Evolutionary conservation across 768 basidiomycete genomes (phyloP), one percentile per base, ranked within the genome.

Genomic region (Boletus eberwhitei): DNA sequence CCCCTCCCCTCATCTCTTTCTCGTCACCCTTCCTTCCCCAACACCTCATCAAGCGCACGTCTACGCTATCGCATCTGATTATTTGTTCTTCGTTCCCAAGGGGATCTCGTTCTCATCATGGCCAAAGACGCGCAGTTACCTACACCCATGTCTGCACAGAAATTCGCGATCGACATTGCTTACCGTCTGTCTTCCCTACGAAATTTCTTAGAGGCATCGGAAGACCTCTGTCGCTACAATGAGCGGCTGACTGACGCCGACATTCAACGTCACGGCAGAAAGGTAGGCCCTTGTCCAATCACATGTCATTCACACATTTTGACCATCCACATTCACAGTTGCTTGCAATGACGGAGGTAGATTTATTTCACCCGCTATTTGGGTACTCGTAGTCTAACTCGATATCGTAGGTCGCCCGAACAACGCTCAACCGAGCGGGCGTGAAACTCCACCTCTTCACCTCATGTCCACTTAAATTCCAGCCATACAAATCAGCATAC

Each of bases 331-430:
- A n/a, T 49, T 48, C 29, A 45, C 58, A 83, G 82, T 71, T 83
- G 48, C 71, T 83, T 48, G 68, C 73, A 22, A 59, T 83, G 54
- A 70, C 77, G 44, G 81, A 83, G 81, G 82, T 83, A 74, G 70
- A 54, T 59, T 60, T 56, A 54, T 48, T 51, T 60, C 41, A 21
- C 57, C 49, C 31, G 34, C 11, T 36, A 13, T 32, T 51, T 21
- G 52, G 26, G 36, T 37, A 35, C 13, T 39, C 19, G 3, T 31
- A 13, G 32, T 42, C 44, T 50, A 16, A 59, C 48, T 26, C 26
- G 41, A 36, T 29, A 26, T 38, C 34, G 29, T 54, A 84, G 82
- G 70, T 78, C 44, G 77, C 79, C 35, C 73, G 75, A 55, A 73
- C 67, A 50, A 81, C 81, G 9, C 76, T 84, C 48, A 69, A 68